phyloP scores from a whole-genome alignment of 1,139 yeast species.

The Candida labiduridarum region DNA sequence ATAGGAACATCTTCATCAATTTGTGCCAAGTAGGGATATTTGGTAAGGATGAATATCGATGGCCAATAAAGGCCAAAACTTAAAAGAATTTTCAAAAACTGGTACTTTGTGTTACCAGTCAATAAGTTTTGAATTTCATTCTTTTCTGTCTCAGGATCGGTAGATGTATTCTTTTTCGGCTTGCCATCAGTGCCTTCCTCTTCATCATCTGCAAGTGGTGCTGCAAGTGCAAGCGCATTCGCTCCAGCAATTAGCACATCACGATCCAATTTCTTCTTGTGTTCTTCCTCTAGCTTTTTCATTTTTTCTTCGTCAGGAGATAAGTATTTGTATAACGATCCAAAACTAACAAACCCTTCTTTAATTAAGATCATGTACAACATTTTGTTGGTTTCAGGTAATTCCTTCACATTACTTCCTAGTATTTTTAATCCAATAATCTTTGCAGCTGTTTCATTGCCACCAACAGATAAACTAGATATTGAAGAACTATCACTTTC shows the following conservation, averaged over 20 bases:
- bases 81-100: conserved; percentile 56
- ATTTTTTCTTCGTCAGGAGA: conserved; percentile 49
- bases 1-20: conserved; percentile 55
- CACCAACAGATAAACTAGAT: conserved; percentile 57
- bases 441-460: conserved; percentile 61
- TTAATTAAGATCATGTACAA: conserved; percentile 61
- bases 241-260: conserved; percentile 67
- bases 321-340: conserved; percentile 59
- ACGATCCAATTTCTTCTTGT: conserved; percentile 58
- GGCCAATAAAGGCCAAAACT: conserved; percentile 68
- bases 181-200: conserved; percentile 28
- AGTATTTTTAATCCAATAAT: conserved; percentile 60
- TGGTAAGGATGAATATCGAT: conserved; percentile 58
- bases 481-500: conserved; percentile 35
- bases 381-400: conserved; percentile 50
- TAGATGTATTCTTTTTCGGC: conserved; percentile 9
- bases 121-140: conserved; percentile 12
- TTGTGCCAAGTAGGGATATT: conserved; percentile 64
- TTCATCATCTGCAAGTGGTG: conserved; percentile 75
- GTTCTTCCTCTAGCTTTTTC: conserved; percentile 42
- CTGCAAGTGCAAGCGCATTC: conserved; percentile 85
- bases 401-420: conserved; percentile 25
- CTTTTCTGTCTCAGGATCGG: conserved; percentile 17
- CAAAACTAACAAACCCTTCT: conserved; percentile 68
- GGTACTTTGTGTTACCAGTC: conserved; percentile 28